Base-by-base conservation (phyloP, 2,329 filamentous ascomycete genomes). In the Neobulgaria alba region DNA sequence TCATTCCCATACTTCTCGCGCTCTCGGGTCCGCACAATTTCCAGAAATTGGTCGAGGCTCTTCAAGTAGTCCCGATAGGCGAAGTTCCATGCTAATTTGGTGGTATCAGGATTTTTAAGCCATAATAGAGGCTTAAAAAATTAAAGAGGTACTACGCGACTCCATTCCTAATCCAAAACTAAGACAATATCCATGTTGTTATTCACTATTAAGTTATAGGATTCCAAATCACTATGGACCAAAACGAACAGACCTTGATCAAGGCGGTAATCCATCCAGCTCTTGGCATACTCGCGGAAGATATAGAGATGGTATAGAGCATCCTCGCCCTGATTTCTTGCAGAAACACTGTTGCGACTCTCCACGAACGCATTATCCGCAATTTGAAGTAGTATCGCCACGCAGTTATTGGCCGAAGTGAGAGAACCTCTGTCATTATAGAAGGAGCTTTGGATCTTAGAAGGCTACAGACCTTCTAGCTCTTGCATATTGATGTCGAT, bases 151-250 rank as follows among this genome's bases (percentile, higher is more conserved):
- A 56, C 50, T 26, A 57, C 41, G n/a, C 48, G 50, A 45, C 50
- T 54, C 55, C 51, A 57, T 43, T 57, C 51, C 52, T 50, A 56
- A 36, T 56, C 49, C 15, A 56, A 36, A 38, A 56, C 45, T 18
- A 46, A 48, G 40, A 48, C 35, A 18, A 57, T 49, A 10, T 48
- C 30, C 42, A 45, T 56, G 21, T 45, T 36, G n/a, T 49, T 41
- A 33, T 47, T 33, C 4, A 49, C 18, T 14, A 49, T 29, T 17
- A 49, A 41, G 36, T 58, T 56, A 10, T 43, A 47, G 8, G 41
- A 38, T 14, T 44, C 35, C 3, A 58, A 33, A 38, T 56, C 53
- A 3, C 55, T 53, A 42, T 58, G 54, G 12, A 47, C 45, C 17
- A 58, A 36, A 3, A 50, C 48, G 36, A 56, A 58, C 0, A 52